Conservation (phyloP, 2,329 filamentous ascomycete genomes). For the Raffaelea albimanens region DNA sequence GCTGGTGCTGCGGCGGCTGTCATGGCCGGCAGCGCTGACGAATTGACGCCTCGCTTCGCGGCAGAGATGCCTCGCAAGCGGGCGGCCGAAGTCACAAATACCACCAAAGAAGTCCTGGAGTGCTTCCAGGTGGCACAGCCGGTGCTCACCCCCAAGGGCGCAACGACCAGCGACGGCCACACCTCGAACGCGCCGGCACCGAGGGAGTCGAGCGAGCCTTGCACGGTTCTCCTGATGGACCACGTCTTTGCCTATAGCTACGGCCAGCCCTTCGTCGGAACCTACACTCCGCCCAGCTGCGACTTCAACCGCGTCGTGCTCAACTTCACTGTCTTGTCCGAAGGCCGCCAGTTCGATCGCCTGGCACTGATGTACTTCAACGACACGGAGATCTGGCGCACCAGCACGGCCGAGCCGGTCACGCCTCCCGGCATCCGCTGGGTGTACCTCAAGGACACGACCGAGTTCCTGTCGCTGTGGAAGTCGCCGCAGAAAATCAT, state of each 20-base stretch:
- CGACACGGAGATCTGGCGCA: constrained; percentile 73
- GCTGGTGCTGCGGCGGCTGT: too few species aligned
- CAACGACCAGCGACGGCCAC: constrained; percentile 25
- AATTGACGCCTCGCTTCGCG: too few species aligned
- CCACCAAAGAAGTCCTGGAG: constrained; percentile 33
- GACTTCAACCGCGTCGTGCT: constrained; percentile 65
- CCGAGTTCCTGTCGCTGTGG: constrained; percentile 60
- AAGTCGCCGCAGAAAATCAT: constrained; percentile 61
- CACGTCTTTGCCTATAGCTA: constrained; percentile 66
- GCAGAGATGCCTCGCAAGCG: too few species aligned
- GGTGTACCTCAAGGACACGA: constrained; percentile 74
- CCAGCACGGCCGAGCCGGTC: constrained; percentile 73
- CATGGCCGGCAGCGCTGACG: too few species aligned
- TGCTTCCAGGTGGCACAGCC: constrained; percentile 64
- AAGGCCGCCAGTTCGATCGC: constrained; percentile 67
- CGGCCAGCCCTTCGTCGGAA: constrained; percentile 59
- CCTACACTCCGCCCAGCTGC: constrained; percentile 58
- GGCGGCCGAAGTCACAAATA: constrained; percentile 15
- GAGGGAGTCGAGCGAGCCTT: constrained; percentile 21
- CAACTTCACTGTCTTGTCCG: constrained; percentile 64
- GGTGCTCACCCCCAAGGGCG: constrained; percentile 40
- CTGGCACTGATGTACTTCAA: constrained; percentile 67
- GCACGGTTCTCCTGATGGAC: constrained; percentile 54
- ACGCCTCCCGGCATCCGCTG: constrained; percentile 56
- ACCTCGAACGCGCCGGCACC: constrained; percentile 2